Percentiles rank a stretch among this genome's conserved stretches.
phyloP scores from a whole-genome alignment of 2,329 filamentous ascomycete species.

The Pseudogymnoascus sp. region DNA sequence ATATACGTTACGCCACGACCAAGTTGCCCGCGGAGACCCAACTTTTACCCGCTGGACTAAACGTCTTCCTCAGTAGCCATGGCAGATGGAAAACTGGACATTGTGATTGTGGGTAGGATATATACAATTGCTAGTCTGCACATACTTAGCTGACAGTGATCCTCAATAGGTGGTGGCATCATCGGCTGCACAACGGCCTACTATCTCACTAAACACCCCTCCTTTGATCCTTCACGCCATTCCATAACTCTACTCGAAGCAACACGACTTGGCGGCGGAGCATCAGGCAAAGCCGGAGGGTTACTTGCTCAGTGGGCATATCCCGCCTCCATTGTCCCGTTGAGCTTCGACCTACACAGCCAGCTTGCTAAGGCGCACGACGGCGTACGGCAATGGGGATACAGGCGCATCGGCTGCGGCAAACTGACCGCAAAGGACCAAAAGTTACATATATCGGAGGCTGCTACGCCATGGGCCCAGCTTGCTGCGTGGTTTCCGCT shows the following conservation, averaged over 20 bases:
- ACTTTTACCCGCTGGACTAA: neutral
- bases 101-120: constrained; percentile 13
- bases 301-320: constrained; percentile 89
- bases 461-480: neutral
- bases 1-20: neutral
- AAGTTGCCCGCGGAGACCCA: neutral
- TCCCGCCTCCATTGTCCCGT: constrained; percentile 69
- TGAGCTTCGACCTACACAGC: constrained; percentile 76
- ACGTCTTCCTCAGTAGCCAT: neutral
- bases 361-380: constrained; percentile 77
- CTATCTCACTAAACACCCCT: constrained; percentile 77
- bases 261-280: constrained; percentile 73
- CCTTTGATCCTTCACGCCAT: constrained; percentile 65
- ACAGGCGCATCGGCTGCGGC: constrained; percentile 69
- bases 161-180: constrained; percentile 60
- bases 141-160: neutral
- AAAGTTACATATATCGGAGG: constrained; percentile 15
- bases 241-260: constrained; percentile 83
- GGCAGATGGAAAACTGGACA: constrained; percentile 8
- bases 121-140: neutral
- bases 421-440: constrained; percentile 23
- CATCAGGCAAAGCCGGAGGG: constrained; percentile 90
- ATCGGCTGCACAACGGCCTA: constrained; percentile 90
- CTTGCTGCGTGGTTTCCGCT: constrained; percentile 4
- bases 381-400: constrained; percentile 76